These are phyloP conservation scores for Chondrus crispus DNA, from an alignment of 23 red algal species.

Conservation along the genomic window DNA sequence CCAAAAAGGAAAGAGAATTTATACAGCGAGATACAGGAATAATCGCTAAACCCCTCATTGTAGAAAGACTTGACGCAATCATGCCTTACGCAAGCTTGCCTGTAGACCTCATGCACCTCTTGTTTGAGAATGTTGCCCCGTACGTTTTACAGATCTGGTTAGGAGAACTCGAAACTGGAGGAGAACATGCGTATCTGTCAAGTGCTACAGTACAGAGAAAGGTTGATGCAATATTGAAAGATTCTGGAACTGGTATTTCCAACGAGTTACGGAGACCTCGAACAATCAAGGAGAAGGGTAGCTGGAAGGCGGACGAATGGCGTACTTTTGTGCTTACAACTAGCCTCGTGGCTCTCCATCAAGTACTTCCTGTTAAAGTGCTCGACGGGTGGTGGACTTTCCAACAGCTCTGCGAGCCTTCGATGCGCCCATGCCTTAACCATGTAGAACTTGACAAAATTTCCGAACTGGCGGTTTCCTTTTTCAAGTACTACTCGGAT, in stretches of 20 bases:
- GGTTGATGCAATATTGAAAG: not conserved
- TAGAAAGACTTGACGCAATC: not conserved
- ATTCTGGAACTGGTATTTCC: not conserved
- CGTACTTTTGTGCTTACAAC: not conserved
- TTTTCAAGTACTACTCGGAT: not conserved
- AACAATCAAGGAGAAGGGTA: not conserved
- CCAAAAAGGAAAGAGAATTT: not conserved
- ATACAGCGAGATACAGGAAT: not conserved
- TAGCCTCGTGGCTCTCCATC: not conserved
- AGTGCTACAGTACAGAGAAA: not conserved
- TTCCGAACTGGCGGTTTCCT: not conserved
- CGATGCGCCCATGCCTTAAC: not conserved
- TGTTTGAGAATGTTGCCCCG: slow-evolving; percentile 18
- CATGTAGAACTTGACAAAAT: not conserved
- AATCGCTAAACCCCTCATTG: not conserved
- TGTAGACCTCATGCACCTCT: slow-evolving; percentile 27
- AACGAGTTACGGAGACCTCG: not conserved
- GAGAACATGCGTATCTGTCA: not conserved
- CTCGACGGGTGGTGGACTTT: not conserved
- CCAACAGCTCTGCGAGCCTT: not conserved
- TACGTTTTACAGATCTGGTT: not conserved
- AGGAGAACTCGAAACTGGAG: not conserved
- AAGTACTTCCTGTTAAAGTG: not conserved
- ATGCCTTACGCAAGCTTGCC: not conserved
- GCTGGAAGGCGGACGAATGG: not conserved